Conservation (phyloP, 2,329 filamentous ascomycete species). For the Chlorencoelia australis region DNA sequence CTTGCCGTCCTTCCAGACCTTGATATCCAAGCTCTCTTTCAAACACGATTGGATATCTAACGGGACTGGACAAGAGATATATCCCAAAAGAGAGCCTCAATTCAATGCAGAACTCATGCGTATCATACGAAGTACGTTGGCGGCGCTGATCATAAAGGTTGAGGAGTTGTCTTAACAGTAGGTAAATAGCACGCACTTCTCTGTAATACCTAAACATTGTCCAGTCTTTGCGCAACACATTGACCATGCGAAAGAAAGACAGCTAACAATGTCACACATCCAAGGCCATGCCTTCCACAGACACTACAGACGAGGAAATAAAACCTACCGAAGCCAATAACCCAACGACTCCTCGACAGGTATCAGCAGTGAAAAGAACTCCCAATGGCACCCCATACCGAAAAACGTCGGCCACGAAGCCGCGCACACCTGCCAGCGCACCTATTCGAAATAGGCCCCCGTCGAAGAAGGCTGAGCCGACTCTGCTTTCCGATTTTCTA, state of each 20-base stretch:
- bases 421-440: slow-evolving; percentile 18
- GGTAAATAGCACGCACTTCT: no score
- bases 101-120: no score
- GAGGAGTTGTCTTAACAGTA: no score
- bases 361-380: slow-evolving; percentile 12
- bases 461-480: slow-evolving; percentile 31
- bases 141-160: no score
- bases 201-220: no score
- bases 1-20: no score
- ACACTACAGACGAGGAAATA: slow-evolving; percentile 6
- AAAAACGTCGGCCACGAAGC: slow-evolving; percentile 13
- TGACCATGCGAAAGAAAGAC: not conserved
- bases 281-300: slow-evolving; percentile 9
- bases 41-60: no score
- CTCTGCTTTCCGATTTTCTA: slow-evolving; percentile 47
- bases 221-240: slow-evolving; percentile 1
- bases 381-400: slow-evolving; percentile 15
- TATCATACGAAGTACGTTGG: no score
- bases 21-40: no score
- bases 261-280: slow-evolving; percentile 1
- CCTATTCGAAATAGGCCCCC: slow-evolving; percentile 17
- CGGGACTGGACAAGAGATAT: no score
- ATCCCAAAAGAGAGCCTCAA: no score
- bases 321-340: slow-evolving; percentile 3
- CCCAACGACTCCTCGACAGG: slow-evolving; percentile 9